Conservation (phyloP, 2,329 filamentous ascomycete species). For the Westerdykella aurantiaca region DNA sequence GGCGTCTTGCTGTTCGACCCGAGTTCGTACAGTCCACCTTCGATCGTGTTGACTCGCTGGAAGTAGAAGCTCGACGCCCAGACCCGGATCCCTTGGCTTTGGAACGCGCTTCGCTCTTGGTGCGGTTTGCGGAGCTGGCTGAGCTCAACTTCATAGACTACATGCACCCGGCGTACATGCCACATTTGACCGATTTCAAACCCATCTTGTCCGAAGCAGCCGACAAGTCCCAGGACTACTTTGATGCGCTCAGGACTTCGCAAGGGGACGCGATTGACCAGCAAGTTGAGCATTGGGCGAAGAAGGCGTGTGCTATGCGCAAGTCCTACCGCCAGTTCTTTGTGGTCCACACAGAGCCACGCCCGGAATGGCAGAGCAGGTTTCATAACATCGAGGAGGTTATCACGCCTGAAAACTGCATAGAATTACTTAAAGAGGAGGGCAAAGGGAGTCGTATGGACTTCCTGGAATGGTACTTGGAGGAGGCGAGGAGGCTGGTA, state of each 20-base stretch:
- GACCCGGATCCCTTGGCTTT: not conserved
- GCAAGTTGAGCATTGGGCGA: slow-evolving; percentile 25
- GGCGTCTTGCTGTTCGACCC: slow-evolving; percentile 30
- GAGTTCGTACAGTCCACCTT: slow-evolving; percentile 11
- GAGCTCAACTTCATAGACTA: not conserved
- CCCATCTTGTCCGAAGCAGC: slow-evolving; percentile 27
- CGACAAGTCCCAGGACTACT: slow-evolving; percentile 20
- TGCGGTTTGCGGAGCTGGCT: not conserved
- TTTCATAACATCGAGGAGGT: slow-evolving; percentile 23
- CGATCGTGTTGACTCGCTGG: not conserved
- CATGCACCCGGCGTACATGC: not conserved
- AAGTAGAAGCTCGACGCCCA: not conserved
- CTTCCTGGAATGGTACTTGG: not conserved
- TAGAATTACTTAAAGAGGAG: slow-evolving; percentile 18
- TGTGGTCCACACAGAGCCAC: slow-evolving; percentile 28
- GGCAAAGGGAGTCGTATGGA: slow-evolving; percentile 4
- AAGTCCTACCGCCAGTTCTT: slow-evolving; percentile 28
- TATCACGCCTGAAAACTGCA: slow-evolving; percentile 23
- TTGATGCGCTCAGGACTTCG: slow-evolving; percentile 13
- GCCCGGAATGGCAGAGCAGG: slow-evolving; percentile 17
- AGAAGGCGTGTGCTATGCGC: slow-evolving; percentile 16
- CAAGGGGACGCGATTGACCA: slow-evolving; percentile 19
- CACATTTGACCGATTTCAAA: slow-evolving; percentile 16
- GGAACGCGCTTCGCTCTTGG: not conserved
- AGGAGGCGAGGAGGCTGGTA: not conserved